phyloP scores from a whole-genome alignment of 768 basidiomycete species.

The Collybiopsis luxurians region DNA sequence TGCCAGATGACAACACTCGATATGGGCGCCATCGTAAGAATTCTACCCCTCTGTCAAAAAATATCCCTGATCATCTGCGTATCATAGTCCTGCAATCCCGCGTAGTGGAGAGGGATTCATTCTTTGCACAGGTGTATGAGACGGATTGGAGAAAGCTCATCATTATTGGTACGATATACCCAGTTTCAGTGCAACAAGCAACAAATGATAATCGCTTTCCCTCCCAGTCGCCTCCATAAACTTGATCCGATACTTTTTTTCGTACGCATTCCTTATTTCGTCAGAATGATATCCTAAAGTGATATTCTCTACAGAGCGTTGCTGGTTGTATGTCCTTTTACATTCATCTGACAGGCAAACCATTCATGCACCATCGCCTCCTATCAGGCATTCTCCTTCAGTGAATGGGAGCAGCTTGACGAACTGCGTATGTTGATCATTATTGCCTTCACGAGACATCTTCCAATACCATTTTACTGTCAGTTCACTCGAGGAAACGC shows the following conservation, averaged over 20 bases:
- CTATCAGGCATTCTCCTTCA: neutral
- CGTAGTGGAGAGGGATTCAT: constrained; percentile 22
- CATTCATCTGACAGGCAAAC: neutral
- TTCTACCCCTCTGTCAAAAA: neutral
- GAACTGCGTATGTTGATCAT: neutral
- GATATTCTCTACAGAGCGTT: neutral
- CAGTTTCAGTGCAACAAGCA: too few relatives aligned
- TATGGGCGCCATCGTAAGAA: constrained; percentile 5
- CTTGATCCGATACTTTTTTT: constrained; percentile 19
- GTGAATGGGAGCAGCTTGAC: constrained; percentile 4
- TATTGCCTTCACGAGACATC: neutral
- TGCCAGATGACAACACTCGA: constrained; percentile 7
- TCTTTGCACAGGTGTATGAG: constrained; percentile 34
- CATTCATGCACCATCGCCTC: neutral
- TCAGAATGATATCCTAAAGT: neutral
- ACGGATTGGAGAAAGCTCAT: constrained; percentile 40
- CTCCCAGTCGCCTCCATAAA: constrained; percentile 36
- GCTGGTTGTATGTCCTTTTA: neutral
- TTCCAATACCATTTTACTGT: neutral
- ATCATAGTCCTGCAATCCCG: constrained; percentile 20
- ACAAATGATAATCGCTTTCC: too few relatives aligned
- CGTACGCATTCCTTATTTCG: neutral
- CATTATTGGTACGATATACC: constrained; percentile 29
- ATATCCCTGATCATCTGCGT: neutral
- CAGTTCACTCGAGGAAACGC: constrained; percentile 6